These are phyloP conservation scores for Auriscalpium microsporum DNA, from an alignment of 768 basidiomycete genomes.

Conservation along the genomic window DNA sequence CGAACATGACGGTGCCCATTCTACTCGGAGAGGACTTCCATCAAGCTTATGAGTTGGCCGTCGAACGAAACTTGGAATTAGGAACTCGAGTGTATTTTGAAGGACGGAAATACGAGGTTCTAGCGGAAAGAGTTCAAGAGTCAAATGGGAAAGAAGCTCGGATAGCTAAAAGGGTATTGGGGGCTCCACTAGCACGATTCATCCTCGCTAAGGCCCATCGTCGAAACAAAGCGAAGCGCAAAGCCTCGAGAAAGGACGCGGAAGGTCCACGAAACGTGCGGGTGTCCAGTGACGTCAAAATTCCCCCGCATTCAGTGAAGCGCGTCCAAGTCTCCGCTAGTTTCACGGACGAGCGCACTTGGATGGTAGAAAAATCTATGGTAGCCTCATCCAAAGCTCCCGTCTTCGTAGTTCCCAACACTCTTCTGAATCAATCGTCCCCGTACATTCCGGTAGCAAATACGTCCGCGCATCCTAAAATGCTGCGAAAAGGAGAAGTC, in stretches of 20 bases:
- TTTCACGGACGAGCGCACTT: neutral
- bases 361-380: neutral
- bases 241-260: neutral
- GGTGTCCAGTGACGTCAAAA: neutral
- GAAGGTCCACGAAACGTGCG: neutral
- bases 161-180: neutral
- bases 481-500: neutral
- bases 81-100: conserved; percentile 13
- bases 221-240: neutral
- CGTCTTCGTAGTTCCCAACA: neutral
- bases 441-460: neutral
- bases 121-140: neutral
- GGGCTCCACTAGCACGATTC: neutral
- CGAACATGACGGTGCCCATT: conserved; percentile 16
- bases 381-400: neutral
- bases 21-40: conserved; percentile 19
- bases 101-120: neutral
- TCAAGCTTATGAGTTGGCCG: conserved; percentile 25
- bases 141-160: neutral
- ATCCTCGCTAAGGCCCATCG: neutral
- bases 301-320: neutral
- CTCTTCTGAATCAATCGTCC: neutral
- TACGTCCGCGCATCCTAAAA: neutral
- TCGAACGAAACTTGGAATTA: conserved; percentile 13
- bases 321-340: neutral